phyloP scores from a whole-genome alignment of 2,329 filamentous ascomycete species.

The Ophiosphaerella korrae region DNA sequence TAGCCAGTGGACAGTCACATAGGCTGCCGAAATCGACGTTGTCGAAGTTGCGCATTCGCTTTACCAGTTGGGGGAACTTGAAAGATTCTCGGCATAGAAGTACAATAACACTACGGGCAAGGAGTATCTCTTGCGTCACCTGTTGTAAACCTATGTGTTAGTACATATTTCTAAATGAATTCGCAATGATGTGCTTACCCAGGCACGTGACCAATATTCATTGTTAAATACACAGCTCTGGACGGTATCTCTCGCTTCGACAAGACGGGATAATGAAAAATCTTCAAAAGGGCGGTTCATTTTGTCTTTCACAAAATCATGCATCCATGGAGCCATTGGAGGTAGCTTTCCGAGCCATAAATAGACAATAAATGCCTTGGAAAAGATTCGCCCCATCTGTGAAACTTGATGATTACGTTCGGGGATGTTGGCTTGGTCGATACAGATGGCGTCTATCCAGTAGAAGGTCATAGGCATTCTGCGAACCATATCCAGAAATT shows the following conservation, averaged over 20 bases:
- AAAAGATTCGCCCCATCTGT: conserved; percentile 19
- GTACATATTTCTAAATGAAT: too few species aligned
- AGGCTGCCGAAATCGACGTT: conserved; percentile 2
- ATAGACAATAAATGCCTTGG: conserved; percentile 1
- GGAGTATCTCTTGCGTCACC: conserved; percentile 3
- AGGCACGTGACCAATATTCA: conserved; percentile 11
- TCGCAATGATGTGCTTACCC: background rate
- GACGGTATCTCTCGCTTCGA: conserved; percentile 1
- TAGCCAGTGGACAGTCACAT: conserved; percentile 1
- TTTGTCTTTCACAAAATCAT: background rate
- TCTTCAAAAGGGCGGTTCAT: background rate
- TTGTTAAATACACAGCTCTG: conserved; percentile 5
- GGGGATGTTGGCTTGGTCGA: conserved; percentile 6
- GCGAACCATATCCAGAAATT: conserved; percentile 8
- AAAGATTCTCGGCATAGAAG: conserved; percentile 1
- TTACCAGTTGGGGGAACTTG: conserved; percentile 3
- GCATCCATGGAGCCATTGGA: conserved; percentile 3
- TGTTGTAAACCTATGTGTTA: background rate
- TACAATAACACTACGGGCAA: conserved; percentile 3
- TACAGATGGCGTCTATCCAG: conserved; percentile 17
- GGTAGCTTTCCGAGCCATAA: conserved; percentile 11
- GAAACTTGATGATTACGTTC: conserved; percentile 18
- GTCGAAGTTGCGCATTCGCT: background rate
- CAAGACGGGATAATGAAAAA: background rate
- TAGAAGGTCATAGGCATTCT: conserved; percentile 2